Conservation (phyloP, 108 stramenopile species). For the Mediolabrus comicus region DNA sequence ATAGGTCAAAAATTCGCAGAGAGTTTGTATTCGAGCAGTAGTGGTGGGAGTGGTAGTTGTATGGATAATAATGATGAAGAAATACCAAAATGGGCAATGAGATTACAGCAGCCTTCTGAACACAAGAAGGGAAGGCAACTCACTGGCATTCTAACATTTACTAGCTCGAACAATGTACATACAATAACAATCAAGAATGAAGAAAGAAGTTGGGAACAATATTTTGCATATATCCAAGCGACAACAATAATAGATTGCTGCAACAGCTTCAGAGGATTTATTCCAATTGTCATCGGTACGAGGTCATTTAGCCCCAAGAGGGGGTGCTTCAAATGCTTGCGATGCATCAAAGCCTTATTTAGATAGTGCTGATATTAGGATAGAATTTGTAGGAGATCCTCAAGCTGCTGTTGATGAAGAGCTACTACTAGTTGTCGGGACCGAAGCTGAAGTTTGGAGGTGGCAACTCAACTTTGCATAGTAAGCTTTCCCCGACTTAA, state of each 20-base stretch:
- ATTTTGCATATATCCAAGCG: background rate
- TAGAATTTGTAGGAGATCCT: background rate
- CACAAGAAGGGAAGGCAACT: background rate
- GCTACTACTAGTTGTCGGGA: constrained; percentile 4
- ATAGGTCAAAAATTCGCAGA: constrained; percentile 23
- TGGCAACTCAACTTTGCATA: constrained; percentile 2
- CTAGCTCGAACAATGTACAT: background rate
- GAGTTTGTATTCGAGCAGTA: constrained; percentile 9
- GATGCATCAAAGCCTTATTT: constrained; percentile 12
- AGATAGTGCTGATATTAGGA: constrained; percentile 10
- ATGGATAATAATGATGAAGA: background rate
- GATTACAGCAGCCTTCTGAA: background rate
- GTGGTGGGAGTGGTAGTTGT: background rate
- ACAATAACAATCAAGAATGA: constrained; percentile 13
- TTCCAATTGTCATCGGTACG: background rate
- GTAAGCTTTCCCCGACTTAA: too few species aligned
- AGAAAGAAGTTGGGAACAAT: constrained; percentile 12
- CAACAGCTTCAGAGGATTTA: too few species aligned
- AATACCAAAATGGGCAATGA: background rate
- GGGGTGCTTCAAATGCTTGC: constrained; percentile 20
- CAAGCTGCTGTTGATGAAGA: background rate
- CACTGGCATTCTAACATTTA: background rate
- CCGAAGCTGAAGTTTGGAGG: constrained; percentile 13
- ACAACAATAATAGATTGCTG: background rate
- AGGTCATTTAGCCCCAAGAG: constrained; percentile 3